Base-by-base conservation (phyloP, 2,329 filamentous ascomycete species). In the Verruconis gallopava region DNA sequence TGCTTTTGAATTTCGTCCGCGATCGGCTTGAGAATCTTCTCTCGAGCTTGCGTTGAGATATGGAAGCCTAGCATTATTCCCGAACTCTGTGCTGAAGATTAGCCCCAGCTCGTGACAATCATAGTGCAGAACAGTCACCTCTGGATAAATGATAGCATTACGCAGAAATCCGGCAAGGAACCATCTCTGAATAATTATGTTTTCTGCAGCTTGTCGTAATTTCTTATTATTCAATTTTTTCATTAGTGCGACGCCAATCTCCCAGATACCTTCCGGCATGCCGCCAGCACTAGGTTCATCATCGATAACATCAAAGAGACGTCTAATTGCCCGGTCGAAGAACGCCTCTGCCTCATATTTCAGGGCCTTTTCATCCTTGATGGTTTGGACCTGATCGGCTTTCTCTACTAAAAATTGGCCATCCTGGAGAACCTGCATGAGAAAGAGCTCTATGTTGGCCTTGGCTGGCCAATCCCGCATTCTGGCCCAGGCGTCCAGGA, bases 371-470 rank as follows among this genome's bases (percentile, higher is more conserved):
- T 91, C 82, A 61, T 21, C 42, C 48, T 80, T 70, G 46, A 79
- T 77, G 25, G 78, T 75, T 47, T 81, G 55, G 5, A 60, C 72
- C 52, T 85, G 81, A 59, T 88, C 83, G 53, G 84, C 79, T 55
- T 82, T 79, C 55, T 94, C 86, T 51, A 95, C 69, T 44, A 96
- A 69, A 56, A 95, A 95, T 30, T 86, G 81, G 50, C 91, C 91
- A 52, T 93, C 83, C 61, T 94, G 85, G 21, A 98, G 73, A 46
- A 93, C 85, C 57, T 91, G 84, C 83, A 94, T 91, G 11, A 98
- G 73, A 59, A 89, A 96, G 63, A 85, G 82, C 63, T 95, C 88
- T 69, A 98, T 78, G 49, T 86, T 91, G 50, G 80, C 76, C 53
- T 81, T 86, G 44, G 85, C 85, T 32, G 85, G 82, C 88, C 89